Conservation (phyloP, 495 filamentous ascomycete genomes). For the Cercophora newfieldiana region DNA sequence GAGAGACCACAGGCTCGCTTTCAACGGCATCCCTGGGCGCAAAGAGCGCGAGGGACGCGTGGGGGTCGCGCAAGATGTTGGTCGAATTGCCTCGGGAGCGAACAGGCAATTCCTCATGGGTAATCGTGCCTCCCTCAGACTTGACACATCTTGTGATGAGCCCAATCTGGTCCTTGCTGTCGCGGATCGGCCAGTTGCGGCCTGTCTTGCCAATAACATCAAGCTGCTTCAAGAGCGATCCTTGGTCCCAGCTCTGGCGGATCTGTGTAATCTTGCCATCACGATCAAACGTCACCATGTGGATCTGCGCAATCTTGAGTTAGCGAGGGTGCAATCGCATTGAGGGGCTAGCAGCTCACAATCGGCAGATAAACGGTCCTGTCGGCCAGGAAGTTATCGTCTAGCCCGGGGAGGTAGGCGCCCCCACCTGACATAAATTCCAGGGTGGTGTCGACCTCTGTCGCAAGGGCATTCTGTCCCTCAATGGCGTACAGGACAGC, state of each 20-base stretch:
- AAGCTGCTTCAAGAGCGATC: conserved; percentile 84
- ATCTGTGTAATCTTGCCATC: conserved; percentile 78
- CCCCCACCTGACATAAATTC: conserved; percentile 82
- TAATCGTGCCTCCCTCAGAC: conserved; percentile 26
- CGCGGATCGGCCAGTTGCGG: conserved; percentile 90
- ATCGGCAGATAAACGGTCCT: conserved; percentile 77
- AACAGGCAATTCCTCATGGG: conserved; percentile 25
- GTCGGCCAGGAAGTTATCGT: conserved; percentile 93
- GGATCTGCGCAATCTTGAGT: conserved; percentile 59
- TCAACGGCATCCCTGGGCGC: conserved; percentile 59
- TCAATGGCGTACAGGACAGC: conserved; percentile 72
- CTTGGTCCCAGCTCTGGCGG: conserved; percentile 93
- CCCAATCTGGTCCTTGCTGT: conserved; percentile 79
- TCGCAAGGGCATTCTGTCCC: conserved; percentile 62
- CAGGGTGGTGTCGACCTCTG: conserved; percentile 80
- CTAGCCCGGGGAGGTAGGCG: conserved; percentile 82
- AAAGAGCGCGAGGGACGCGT: conserved; percentile 76
- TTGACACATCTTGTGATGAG: conserved; percentile 62
- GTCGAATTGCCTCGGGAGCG: conserved; percentile 49
- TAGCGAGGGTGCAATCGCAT: conserved; percentile 20
- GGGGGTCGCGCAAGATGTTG: conserved; percentile 62
- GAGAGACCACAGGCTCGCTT: conserved; percentile 50
- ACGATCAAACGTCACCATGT: conserved; percentile 82
- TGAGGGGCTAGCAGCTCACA: conserved; percentile 55
- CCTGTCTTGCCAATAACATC: conserved; percentile 88